Base-by-base conservation (phyloP, 192 early-diverging fungal genomes). In the Coemansia sp. region DNA sequence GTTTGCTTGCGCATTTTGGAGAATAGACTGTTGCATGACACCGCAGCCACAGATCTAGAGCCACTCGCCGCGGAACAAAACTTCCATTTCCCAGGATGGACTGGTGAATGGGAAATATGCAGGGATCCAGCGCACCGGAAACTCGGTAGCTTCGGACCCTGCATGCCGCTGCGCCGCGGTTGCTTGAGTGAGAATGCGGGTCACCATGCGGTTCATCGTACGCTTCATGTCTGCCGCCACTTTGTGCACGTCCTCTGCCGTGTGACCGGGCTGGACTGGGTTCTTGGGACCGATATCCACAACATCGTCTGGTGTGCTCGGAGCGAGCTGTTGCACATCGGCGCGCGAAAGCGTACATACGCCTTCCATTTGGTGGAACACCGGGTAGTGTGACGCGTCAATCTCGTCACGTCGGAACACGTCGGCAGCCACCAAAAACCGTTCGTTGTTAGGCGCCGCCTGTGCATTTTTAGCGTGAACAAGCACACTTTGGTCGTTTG, bases 291-390 rank as follows among this genome's bases (percentile, higher is more conserved):
- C 83, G 55, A 90, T 84, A 12, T 69, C 55, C 5, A 86, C 87
- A 23, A 64, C 51, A 47, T 83, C 52, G 19, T 35, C n/a, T 16
- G 19, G 41, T 59, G 47, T 25, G 51, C 51, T 26, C 51, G 51
- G 31, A 35, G 31, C 31, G 31, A 35, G 31, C 4, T 71, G 58
- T 1, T 37, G 54, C 17, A 79, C 49, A 58, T 79, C 82, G 1
- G 45, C 48, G 8, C 70, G 77, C 37, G 71, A 66, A 57, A 84
- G 75, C 19, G 78, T 72, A 31, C 90, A 87, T 29, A 95, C 88
- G 6, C 94, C 97, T 65, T 98, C 97, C 89, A 98, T 96, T 73
- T 98, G 97, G 66, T 98, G 97, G 73, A 98, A 98, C 4, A 93
- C 93, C 0, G 97, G 97, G 73, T 97, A 98, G 68, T 98, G 97